These are phyloP conservation scores for Aspergillus caelatus DNA, from an alignment of 2,329 filamentous ascomycete species.

Conservation along the genomic window DNA sequence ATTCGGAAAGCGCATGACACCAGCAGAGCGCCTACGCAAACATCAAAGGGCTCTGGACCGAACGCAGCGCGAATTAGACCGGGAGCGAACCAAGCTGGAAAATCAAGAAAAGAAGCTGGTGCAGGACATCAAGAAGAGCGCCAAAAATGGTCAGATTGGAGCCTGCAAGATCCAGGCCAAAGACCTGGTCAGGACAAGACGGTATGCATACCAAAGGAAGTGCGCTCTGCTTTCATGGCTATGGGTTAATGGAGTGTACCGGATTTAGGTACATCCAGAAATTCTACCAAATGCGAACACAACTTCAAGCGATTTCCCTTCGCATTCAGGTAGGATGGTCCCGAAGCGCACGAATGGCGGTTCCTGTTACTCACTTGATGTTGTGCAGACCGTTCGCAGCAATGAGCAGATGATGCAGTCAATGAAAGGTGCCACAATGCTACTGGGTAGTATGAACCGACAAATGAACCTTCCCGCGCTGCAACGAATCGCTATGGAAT, in stretches of 20 bases:
- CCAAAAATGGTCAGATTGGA: constrained; percentile 98
- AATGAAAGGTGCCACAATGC: constrained; percentile 95
- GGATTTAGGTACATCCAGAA: constrained; percentile 82
- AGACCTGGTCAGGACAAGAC: constrained; percentile 87
- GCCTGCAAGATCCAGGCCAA: constrained; percentile 98
- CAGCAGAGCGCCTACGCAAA: constrained; percentile 65
- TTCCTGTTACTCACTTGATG: background rate
- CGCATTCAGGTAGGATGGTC: constrained; percentile 76
- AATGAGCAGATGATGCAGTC: constrained; percentile 99
- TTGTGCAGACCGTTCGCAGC: constrained; percentile 80
- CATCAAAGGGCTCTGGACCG: constrained; percentile 97
- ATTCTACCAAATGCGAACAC: constrained; percentile 97
- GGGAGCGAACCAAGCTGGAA: constrained; percentile 92
- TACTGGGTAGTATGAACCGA: constrained; percentile 94
- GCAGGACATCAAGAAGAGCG: constrained; percentile 95
- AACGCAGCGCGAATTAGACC: constrained; percentile 93
- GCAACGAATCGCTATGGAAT: constrained; percentile 97
- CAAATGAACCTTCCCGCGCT: constrained; percentile 96
- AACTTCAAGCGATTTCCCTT: constrained; percentile 92
- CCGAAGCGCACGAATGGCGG: background rate
- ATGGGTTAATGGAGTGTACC: constrained; percentile 4
- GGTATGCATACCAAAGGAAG: constrained; percentile 50
- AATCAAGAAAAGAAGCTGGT: constrained; percentile 98
- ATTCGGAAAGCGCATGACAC: constrained; percentile 98
- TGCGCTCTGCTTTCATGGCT: background rate